Percentiles rank a stretch among this genome's conserved stretches.
Conservation (phyloP, 169 alveolate species). For the Eimeria tenella region DNA sequence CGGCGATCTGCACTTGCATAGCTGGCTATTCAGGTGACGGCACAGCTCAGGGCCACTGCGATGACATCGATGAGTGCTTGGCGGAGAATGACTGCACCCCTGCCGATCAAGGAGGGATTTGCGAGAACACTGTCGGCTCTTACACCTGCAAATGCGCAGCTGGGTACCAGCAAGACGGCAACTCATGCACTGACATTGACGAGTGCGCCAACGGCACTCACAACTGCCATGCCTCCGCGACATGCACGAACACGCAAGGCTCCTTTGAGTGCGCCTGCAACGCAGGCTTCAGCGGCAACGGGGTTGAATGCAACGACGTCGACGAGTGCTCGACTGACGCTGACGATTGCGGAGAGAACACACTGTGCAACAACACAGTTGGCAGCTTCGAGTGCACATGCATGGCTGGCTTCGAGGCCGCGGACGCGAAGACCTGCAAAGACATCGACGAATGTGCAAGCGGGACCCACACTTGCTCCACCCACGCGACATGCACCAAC, state of each 20-base stretch:
- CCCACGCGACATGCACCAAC: constrained; percentile 82
- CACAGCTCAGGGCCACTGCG: constrained; percentile 76
- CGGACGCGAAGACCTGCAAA: constrained; percentile 54
- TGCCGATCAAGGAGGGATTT: constrained; percentile 54
- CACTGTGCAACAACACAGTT: constrained; percentile 81
- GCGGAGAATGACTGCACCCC: constrained; percentile 29
- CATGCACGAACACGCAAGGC: constrained; percentile 81
- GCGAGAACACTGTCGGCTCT: constrained; percentile 78
- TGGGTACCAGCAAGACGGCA: constrained; percentile 61
- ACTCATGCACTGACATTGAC: constrained; percentile 82
- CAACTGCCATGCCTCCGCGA: constrained; percentile 80
- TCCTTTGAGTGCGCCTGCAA: constrained; percentile 81
- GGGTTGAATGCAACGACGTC: constrained; percentile 81
- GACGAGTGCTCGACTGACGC: constrained; percentile 83
- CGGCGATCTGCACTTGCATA: constrained; percentile 56
- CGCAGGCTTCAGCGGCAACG: constrained; percentile 79
- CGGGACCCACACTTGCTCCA: constrained; percentile 33
- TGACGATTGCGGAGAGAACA: constrained; percentile 77
- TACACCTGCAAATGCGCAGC: constrained; percentile 72
- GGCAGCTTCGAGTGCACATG: constrained; percentile 85
- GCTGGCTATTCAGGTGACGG: constrained; percentile 82
- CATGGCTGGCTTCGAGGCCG: constrained; percentile 72
- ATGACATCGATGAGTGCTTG: constrained; percentile 82
- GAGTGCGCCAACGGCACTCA: constrained; percentile 81
- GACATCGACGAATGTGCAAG: constrained; percentile 86